These are phyloP conservation scores for Pseudogymnoascus sp. DNA, from an alignment of 2,329 filamentous ascomycete species.

Conservation along the genomic window DNA sequence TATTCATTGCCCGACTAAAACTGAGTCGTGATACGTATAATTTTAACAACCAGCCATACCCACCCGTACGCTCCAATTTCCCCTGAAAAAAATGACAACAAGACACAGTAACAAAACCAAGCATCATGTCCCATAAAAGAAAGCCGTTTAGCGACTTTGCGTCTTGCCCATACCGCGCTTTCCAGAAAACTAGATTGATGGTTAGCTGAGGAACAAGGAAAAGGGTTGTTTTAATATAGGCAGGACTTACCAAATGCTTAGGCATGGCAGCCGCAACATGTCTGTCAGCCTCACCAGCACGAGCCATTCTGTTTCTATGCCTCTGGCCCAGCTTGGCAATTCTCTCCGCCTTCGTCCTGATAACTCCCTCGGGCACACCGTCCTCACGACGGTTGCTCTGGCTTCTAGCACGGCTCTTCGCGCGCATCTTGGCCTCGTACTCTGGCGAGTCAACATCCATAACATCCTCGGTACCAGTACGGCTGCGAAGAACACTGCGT, in stretches of 20 bases:
- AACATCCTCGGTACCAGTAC: conserved; percentile 53
- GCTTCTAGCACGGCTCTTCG: conserved; percentile 62
- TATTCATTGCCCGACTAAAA: conserved; percentile 7
- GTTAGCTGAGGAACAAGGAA: conserved; percentile 26
- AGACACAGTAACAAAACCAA: conserved; percentile 7
- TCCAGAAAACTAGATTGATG: conserved; percentile 56
- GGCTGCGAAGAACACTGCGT: conserved; percentile 56
- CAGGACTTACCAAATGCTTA: conserved; percentile 75
- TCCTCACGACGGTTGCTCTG: conserved; percentile 66
- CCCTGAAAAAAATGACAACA: conserved; percentile 9
- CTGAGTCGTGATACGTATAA: conserved; percentile 7
- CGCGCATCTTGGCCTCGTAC: conserved; percentile 52
- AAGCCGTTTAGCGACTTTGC: conserved; percentile 48
- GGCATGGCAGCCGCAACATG: conserved; percentile 72
- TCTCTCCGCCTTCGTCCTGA: conserved; percentile 72
- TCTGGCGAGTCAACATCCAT: conserved; percentile 65
- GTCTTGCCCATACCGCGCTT: conserved; percentile 95
- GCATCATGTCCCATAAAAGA: conserved; percentile 5
- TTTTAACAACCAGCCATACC: conserved; percentile 9
- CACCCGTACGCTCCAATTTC: background rate
- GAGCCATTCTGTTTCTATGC: conserved; percentile 97
- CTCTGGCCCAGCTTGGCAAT: conserved; percentile 86
- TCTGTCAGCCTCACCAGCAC: conserved; percentile 93
- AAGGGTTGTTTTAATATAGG: background rate
- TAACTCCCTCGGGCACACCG: conserved; percentile 60